phyloP scores from a whole-genome alignment of 192 early-diverging fungal genomes.

The Geosiphon pyriformis region DNA sequence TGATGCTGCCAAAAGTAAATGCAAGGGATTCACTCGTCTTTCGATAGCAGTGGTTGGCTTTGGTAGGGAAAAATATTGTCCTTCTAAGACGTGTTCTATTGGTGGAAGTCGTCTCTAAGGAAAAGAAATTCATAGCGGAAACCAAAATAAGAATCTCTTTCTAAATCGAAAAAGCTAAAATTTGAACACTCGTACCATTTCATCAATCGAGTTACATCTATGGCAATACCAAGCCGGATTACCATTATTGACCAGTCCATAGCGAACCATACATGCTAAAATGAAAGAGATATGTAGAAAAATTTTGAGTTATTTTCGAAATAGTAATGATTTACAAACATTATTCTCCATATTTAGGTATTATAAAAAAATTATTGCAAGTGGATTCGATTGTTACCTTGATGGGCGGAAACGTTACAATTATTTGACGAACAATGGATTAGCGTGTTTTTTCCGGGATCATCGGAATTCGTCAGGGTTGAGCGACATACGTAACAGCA shows the following conservation, averaged over 20 bases:
- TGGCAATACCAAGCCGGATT: neutral
- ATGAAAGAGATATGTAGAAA: neutral
- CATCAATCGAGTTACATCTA: neutral
- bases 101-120: neutral
- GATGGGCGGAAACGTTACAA: neutral
- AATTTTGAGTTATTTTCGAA: no score
- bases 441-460: neutral
- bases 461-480: neutral
- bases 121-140: neutral
- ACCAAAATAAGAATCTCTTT: no score
- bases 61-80: neutral
- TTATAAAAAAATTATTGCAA: no score
- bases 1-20: constrained; percentile 18
- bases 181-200: neutral
- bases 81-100: neutral
- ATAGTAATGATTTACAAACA: no score
- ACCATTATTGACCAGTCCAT: neutral
- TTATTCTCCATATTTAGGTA: no score
- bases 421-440: neutral
- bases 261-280: neutral
- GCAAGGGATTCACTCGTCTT: constrained; percentile 12
- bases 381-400: neutral
- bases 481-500: neutral
- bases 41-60: neutral
- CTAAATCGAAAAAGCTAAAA: neutral